Conservation (phyloP, 2,329 filamentous ascomycete species). For the Colletotrichum tabaci region DNA sequence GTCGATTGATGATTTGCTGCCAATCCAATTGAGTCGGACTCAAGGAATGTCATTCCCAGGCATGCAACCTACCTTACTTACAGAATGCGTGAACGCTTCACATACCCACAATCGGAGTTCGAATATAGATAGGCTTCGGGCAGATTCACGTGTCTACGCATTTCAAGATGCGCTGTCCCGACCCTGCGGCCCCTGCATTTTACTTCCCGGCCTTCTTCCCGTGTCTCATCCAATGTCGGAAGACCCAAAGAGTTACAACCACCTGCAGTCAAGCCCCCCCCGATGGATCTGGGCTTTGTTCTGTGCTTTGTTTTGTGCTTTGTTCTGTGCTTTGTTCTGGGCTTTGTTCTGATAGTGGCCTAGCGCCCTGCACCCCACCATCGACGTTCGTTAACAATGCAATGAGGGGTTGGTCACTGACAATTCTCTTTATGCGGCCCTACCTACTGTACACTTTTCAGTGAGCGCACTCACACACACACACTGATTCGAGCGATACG, state of each 20-base stretch:
- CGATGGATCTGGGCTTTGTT: slow-evolving; percentile 4
- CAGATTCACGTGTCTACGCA: slow-evolving; percentile 9
- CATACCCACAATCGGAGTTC: neutral
- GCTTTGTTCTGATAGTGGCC: slow-evolving; percentile 6
- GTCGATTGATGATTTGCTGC: neutral
- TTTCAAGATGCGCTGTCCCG: neutral
- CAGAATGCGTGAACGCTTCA: too few relatives aligned
- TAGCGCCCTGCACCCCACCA: slow-evolving; percentile 38
- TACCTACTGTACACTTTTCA: neutral
- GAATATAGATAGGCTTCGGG: slow-evolving; percentile 2
- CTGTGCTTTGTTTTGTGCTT: too few relatives aligned
- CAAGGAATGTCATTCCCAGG: too few relatives aligned
- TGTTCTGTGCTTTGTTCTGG: too few relatives aligned
- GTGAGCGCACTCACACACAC: neutral
- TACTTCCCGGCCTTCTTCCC: slow-evolving; percentile 29
- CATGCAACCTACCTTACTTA: too few relatives aligned
- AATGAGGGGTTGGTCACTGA: slow-evolving; percentile 31
- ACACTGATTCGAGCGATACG: neutral
- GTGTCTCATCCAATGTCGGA: slow-evolving; percentile 28
- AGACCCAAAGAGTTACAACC: slow-evolving; percentile 23
- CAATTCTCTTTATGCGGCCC: slow-evolving; percentile 20
- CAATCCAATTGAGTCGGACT: neutral
- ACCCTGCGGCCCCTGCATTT: neutral
- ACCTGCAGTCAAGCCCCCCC: slow-evolving; percentile 8
- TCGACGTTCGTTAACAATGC: slow-evolving; percentile 24